Percentiles rank a stretch among this genome's conserved stretches.
Evolutionary conservation across 108 stramenopile genomes (phyloP).

Genomic region (Skeletonema costatum): DNA sequence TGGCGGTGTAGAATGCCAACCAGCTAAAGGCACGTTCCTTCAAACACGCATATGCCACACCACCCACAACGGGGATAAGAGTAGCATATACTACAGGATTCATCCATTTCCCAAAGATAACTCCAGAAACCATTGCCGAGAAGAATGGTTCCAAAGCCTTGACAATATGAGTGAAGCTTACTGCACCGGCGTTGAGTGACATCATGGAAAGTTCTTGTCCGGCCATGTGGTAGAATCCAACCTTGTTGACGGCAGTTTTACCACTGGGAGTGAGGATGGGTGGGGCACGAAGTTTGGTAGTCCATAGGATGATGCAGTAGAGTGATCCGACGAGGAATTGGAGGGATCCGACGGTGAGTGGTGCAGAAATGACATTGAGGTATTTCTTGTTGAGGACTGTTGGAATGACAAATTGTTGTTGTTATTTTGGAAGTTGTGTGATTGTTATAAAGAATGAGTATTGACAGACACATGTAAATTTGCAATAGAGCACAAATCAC

Average conservation of each 20-base stretch:
- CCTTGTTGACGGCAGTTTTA: conserved; percentile 44
- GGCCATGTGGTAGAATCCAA: conserved; percentile 85
- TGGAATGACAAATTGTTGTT: no score
- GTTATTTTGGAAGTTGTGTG: neutral
- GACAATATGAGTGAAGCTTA: conserved; percentile 91
- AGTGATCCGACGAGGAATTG: conserved; percentile 90
- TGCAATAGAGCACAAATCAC: neutral
- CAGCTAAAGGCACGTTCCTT: conserved; percentile 89
- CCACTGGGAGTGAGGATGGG: conserved; percentile 63
- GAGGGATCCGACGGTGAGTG: conserved; percentile 85
- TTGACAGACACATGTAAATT: neutral
- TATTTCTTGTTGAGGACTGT: conserved; percentile 93
- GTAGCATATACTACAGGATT: conserved; percentile 72
- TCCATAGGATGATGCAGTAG: conserved; percentile 80
- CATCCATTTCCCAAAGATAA: conserved; percentile 82
- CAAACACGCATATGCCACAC: conserved; percentile 89
- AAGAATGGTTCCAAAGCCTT: conserved; percentile 93
- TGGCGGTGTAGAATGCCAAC: conserved; percentile 90
- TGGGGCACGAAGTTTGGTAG: conserved; percentile 61
- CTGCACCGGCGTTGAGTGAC: conserved; percentile 81
- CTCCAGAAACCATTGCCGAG: conserved; percentile 72
- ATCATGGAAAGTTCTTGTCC: conserved; percentile 87
- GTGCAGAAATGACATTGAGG: conserved; percentile 89
- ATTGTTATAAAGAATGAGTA: neutral
- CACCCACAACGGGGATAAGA: conserved; percentile 88